Evolutionary conservation across 306 rosid species (phyloP), one percentile per base, ranked within the genome.

Genomic region (Castanospermum australe): DNA sequence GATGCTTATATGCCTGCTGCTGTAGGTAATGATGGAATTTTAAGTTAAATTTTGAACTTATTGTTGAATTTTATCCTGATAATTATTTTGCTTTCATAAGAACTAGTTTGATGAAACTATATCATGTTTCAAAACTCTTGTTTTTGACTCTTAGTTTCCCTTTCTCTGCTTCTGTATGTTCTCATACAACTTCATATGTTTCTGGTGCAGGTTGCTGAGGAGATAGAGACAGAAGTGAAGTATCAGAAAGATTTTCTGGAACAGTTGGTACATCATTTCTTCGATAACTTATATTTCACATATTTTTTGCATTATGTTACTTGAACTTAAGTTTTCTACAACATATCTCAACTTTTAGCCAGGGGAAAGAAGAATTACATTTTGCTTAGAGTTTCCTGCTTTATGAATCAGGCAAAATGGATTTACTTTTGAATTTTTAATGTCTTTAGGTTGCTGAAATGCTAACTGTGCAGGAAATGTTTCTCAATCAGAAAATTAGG

Each of bases 171-270:
- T 69, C 71, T 14, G 42, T 9, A 38, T 55, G 50, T 80, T 79
- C 10, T 71, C 63, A 17, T 54, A 50, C 18, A 66, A 42, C 41
- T 56, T 48, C 32, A 59, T 48, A 21, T 41, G 5, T 82, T 70
- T 42, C 35, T 80, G 77, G 18, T 74, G 86, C 94, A 95, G 99
- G 94, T 95, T 75, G 99, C 99, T 48, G 88, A 91, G 78, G 97
- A 89, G 63, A 95, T 95, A 35, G 94, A 93, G 17, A 66, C 88
- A 33, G 98, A 91, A 89, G 96, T 89, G 41, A 95, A 75, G 67
- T 81, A 51, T 61, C 92, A 95, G 61, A 88, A 84, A 45, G 89
- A 86, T 71, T 89, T 95, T 85, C 85, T 95, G 59, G 87, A 81
- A 85, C 84, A 86, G 79, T 85, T 95, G 99, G 99, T 92, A 90